phyloP scores from a whole-genome alignment of 495 filamentous ascomycete species.

The Lindgomyces ingoldianus region DNA sequence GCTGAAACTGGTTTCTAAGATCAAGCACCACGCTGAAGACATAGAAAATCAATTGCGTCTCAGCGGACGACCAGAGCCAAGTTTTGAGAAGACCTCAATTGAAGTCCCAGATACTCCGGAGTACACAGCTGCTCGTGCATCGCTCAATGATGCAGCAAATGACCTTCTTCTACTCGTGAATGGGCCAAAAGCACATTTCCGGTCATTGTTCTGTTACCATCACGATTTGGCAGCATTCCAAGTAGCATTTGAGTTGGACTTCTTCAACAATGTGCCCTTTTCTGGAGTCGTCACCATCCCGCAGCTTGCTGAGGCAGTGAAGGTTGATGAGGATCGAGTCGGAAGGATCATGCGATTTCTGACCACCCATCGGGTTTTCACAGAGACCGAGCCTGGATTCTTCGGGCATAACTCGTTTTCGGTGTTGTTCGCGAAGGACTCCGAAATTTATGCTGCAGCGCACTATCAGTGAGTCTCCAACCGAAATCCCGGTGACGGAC shows the following conservation, averaged over 20 bases:
- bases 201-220: neutral
- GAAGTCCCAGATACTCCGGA: neutral
- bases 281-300: neutral
- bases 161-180: neutral
- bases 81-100: neutral
- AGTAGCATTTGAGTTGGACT: neutral
- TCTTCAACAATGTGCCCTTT: neutral
- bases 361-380: neutral
- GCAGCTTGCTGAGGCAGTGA: neutral
- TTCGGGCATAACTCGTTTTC: too few species aligned
- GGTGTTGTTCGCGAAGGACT: too few species aligned
- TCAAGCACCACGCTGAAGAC: too few species aligned
- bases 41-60: too few species aligned
- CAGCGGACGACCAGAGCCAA: too few species aligned
- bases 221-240: neutral
- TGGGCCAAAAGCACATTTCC: neutral
- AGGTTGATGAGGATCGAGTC: neutral
- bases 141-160: neutral
- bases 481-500: neutral
- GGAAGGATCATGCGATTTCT: neutral
- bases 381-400: too few species aligned
- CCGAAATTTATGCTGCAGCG: too few species aligned
- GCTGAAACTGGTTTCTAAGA: too few species aligned
- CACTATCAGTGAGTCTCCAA: neutral
- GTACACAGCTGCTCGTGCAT: neutral